These are phyloP conservation scores for Verticillium alfalfae DNA, from an alignment of 2,329 filamentous ascomycete species.

Conservation along the genomic window DNA sequence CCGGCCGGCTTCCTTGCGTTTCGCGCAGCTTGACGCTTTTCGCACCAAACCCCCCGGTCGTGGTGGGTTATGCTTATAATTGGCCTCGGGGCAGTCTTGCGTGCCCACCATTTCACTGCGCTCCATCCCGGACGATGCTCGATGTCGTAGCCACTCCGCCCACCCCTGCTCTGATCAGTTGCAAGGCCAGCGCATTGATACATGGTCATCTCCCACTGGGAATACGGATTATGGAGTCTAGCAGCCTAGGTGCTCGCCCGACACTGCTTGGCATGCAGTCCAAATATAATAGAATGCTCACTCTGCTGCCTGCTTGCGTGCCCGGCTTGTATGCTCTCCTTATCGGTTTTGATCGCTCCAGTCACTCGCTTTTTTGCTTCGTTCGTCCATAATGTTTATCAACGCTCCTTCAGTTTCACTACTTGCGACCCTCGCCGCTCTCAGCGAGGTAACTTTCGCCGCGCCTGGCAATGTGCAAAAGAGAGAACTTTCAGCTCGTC, in stretches of 20 bases:
- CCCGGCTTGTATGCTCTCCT: background rate
- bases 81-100: background rate
- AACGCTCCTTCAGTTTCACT: conserved; percentile 9
- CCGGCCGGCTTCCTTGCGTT: background rate
- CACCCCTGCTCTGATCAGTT: background rate
- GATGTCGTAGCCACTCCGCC: background rate
- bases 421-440: conserved; percentile 6
- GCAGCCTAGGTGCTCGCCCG: background rate
- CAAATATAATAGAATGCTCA: background rate
- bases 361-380: background rate
- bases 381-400: conserved; percentile 8
- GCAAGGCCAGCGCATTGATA: background rate
- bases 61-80: background rate
- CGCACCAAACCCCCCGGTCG: background rate
- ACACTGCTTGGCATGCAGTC: background rate
- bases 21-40: background rate
- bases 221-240: background rate
- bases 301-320: background rate
- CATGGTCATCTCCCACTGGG: background rate
- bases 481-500: conserved; percentile 2
- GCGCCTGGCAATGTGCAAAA: conserved; percentile 3
- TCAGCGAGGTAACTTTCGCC: conserved; percentile 4
- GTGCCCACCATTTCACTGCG: background rate
- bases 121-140: background rate
- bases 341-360: background rate